Percentiles rank a stretch among this genome's conserved stretches.
Evolutionary conservation across 2,329 filamentous ascomycete species (phyloP).

Genomic region (Fusarium agapanthi): DNA sequence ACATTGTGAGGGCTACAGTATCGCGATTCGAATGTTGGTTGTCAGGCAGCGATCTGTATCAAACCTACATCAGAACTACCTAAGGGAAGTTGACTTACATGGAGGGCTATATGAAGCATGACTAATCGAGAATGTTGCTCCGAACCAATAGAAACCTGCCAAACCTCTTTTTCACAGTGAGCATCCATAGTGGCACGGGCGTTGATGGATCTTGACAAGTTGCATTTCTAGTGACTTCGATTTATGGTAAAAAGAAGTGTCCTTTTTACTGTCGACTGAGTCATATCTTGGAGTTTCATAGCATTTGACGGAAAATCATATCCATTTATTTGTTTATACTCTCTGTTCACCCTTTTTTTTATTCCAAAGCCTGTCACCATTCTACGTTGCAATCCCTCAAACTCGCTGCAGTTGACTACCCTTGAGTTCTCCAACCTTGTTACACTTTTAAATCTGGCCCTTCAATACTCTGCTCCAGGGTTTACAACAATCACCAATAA

Average conservation of each 20-base stretch:
- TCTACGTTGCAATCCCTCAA: neutral
- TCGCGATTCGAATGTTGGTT: neutral
- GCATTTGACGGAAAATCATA: neutral
- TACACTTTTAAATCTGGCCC: neutral
- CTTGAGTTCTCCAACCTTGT: neutral
- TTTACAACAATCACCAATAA: neutral
- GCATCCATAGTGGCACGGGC: constrained; percentile 2
- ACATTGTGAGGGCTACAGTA: neutral
- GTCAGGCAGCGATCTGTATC: neutral
- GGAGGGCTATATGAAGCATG: constrained; percentile 2
- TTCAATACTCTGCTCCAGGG: constrained; percentile 5
- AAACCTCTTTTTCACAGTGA: constrained; percentile 26
- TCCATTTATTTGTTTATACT: neutral
- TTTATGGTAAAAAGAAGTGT: constrained; percentile 33
- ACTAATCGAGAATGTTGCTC: constrained; percentile 15
- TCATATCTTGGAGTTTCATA: constrained; percentile 19
- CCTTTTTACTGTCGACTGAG: constrained; percentile 36
- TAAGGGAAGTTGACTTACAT: constrained; percentile 2
- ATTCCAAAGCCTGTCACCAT: neutral
- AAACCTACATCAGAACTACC: neutral
- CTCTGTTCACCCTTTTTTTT: neutral
- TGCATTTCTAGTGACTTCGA: constrained; percentile 44
- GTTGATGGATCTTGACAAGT: constrained; percentile 38
- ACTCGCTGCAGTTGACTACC: neutral
- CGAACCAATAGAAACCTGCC: constrained; percentile 36